Conservation (phyloP, 345 rosid genomes). For the thale cress (Arabidopsis thaliana) region DNA sequence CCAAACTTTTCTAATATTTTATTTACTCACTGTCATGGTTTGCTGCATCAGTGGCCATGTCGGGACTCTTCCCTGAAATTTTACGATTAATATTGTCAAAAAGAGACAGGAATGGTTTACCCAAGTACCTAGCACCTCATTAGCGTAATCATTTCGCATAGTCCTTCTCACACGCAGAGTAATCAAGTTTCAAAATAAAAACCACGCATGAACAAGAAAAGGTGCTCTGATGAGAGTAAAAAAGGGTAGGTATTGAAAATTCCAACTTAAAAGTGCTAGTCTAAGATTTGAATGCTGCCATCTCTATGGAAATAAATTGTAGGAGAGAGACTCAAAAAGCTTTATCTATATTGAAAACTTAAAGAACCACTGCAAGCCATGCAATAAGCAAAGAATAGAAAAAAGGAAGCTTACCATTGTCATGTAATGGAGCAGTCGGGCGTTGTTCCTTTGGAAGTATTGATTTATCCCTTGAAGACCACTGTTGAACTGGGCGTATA, state of each 20-base stretch:
- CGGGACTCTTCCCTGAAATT: conserved; percentile 53
- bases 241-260: conserved; percentile 12
- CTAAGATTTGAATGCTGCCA: conserved; percentile 24
- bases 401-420: conserved; percentile 55
- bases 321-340: conserved; percentile 11
- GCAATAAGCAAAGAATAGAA: background rate
- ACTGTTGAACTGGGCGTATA: conserved; percentile 64
- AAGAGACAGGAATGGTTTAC: conserved; percentile 10
- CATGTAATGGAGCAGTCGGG: conserved; percentile 44
- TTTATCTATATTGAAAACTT: conserved; percentile 6
- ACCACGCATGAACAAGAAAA: conserved; percentile 12
- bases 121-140: conserved; percentile 16
- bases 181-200: conserved; percentile 1
- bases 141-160: background rate
- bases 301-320: conserved; percentile 9
- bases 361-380: conserved; percentile 11
- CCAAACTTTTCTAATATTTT: background rate
- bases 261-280: conserved; percentile 3
- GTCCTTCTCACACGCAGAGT: conserved; percentile 22
- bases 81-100: conserved; percentile 15
- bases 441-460: conserved; percentile 55
- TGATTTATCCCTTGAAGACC: conserved; percentile 57
- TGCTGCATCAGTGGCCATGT: conserved; percentile 47
- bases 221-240: conserved; percentile 7
- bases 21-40: conserved; percentile 53